Evolutionary conservation across 306 rosid species (phyloP), one percentile per base, ranked within the genome.

Genomic region (Quercus berberidifolia): DNA sequence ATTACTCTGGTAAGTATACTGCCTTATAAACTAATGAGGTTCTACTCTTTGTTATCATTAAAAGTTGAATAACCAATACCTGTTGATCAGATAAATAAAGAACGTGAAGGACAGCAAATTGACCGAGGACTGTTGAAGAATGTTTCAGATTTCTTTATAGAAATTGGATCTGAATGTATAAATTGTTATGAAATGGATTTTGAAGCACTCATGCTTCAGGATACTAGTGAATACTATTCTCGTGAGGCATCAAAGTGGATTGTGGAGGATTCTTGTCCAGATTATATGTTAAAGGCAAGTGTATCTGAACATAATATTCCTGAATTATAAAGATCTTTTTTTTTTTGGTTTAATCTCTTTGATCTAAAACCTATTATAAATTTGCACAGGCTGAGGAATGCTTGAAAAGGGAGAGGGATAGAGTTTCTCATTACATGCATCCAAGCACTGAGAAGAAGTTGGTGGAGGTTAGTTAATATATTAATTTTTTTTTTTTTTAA

Each of bases 101-200:
- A 93, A 75, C 95, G 98, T 1, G 97, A 93, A 58, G 95, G 98
- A 35, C 94, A 91, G 85, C 95, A 92, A 74, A 90, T 92, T 85
- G 97, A 93, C 52, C 77, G 85, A 84, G 90, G 92, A 0, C 81
- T 93, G 60, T 71, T 91, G 79, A 93, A 92, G 83, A 89, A 89
- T 73, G 87, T 88, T 56, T 57, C 90, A 46, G 92, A 82, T 75
- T 88, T 92, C 80, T 91, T 86, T 86, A 92, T 90, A 69, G 97
- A 86, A 73, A 89, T 91, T 69, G 95, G 94, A 41, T 78, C 85
- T 91, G 93, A 93, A 23, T 74, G 81, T 6, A 89, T 85, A 91
- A 85, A 65, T 2, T 56, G 54, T 12, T 93, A 93, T 83, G 90
- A 83, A 55, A 9, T 74, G 25, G 97, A 92, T 82, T 93, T 93